Conservation (phyloP, 163 green algal genomes). For the Prototheca wickerhamii region DNA sequence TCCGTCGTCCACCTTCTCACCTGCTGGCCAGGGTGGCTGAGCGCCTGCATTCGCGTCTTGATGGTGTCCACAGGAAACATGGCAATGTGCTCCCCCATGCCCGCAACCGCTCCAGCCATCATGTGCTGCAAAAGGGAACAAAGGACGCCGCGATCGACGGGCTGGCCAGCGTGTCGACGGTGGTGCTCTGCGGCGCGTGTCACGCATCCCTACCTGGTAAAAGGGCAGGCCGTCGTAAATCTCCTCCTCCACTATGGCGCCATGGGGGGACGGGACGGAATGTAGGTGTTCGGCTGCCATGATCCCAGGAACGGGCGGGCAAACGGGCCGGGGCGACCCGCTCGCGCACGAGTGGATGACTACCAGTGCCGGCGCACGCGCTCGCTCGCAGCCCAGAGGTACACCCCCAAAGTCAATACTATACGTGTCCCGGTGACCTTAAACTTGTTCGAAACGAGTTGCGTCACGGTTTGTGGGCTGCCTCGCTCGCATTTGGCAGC, state of each 20-base stretch:
- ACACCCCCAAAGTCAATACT: too few relatives aligned
- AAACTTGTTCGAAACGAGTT: too few relatives aligned
- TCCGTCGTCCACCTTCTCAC: constrained; percentile 11
- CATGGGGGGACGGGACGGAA: too few relatives aligned
- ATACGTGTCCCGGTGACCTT: too few relatives aligned
- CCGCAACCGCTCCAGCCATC: constrained; percentile 71
- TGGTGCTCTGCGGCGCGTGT: neutral
- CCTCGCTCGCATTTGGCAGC: too few relatives aligned
- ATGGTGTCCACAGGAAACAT: constrained; percentile 98
- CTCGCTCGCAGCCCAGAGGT: too few relatives aligned
- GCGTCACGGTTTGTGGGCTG: too few relatives aligned
- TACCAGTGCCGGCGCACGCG: too few relatives aligned
- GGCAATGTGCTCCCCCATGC: constrained; percentile 85
- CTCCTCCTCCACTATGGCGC: constrained; percentile 1
- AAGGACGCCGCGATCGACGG: neutral
- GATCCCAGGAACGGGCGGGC: neutral
- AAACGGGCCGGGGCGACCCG: too few relatives aligned
- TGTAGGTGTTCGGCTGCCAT: neutral
- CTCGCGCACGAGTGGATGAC: too few relatives aligned
- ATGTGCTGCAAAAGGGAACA: constrained; percentile 67
- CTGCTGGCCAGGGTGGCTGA: constrained; percentile 73
- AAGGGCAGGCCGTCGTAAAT: constrained; percentile 9
- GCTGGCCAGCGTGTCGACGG: neutral
- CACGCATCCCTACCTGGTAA: neutral
- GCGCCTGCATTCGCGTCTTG: constrained; percentile 93